phyloP scores from a whole-genome alignment of 139 green algal genomes.

The Chlorella sorokiniana region DNA sequence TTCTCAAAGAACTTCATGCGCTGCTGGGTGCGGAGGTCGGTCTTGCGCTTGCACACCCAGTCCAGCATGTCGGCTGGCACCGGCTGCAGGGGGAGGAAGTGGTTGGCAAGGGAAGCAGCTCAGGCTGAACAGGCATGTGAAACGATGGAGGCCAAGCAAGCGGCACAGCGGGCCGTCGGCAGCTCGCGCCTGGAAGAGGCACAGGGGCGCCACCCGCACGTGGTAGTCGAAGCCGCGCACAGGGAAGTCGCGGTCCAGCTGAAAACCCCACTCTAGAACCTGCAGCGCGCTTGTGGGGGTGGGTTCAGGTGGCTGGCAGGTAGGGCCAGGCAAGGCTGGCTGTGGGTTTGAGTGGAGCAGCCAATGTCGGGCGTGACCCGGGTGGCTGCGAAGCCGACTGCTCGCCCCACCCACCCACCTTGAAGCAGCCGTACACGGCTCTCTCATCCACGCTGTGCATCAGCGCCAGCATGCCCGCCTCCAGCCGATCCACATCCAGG shows the following conservation, averaged over 20 bases:
- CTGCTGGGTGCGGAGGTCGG: not conserved
- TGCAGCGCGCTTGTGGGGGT: too few relatives aligned
- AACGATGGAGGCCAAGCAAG: not conserved
- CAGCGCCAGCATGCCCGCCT: slow-evolving; percentile 17
- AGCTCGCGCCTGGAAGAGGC: slow-evolving; percentile 10
- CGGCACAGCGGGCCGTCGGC: not conserved
- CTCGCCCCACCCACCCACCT: not conserved
- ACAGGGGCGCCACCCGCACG: slow-evolving; percentile 12
- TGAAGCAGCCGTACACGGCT: slow-evolving; percentile 18
- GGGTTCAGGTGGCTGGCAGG: not conserved
- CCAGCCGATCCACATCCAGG: slow-evolving; percentile 11
- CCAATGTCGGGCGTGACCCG: not conserved
- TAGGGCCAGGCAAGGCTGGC: not conserved
- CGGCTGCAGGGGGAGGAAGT: not conserved
- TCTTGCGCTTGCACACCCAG: slow-evolving; percentile 14
- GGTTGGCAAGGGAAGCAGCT: not conserved
- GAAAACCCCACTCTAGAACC: not conserved
- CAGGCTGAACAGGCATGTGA: not conserved
- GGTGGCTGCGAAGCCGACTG: too few relatives aligned
- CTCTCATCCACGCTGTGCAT: slow-evolving; percentile 26
- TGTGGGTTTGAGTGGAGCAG: not conserved
- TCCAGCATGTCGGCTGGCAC: slow-evolving; percentile 14
- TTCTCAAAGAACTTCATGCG: slow-evolving; percentile 28
- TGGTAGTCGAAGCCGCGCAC: not conserved
- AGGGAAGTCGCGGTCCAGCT: slow-evolving; percentile 8